phyloP scores from a whole-genome alignment of 345 rosid species.

The Cardamine chenopodiifolia region DNA sequence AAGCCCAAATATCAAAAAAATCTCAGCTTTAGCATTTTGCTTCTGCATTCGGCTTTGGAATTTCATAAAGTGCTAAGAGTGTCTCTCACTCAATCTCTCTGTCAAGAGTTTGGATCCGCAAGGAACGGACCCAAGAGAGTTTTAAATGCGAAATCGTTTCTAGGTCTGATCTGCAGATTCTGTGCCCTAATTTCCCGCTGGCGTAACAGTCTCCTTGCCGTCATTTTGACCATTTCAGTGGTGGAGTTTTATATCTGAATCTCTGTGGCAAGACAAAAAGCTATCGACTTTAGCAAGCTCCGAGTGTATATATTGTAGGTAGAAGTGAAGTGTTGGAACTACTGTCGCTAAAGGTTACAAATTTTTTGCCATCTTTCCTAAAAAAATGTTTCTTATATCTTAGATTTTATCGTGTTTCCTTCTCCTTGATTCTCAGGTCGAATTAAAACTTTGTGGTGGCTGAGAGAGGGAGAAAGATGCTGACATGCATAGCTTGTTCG shows the following conservation, averaged over 20 bases:
- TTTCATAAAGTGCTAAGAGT: constrained; percentile 28
- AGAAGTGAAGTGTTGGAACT: constrained; percentile 3
- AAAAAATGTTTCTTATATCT: constrained; percentile 5
- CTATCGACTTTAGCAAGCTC: constrained; percentile 11
- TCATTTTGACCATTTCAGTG: constrained; percentile 8
- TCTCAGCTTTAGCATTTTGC: constrained; percentile 30
- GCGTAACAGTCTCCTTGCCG: constrained; percentile 47
- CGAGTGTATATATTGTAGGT: neutral
- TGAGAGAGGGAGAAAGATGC: constrained; percentile 49
- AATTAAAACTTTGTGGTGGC: constrained; percentile 2
- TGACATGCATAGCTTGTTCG: constrained; percentile 86
- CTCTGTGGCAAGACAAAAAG: constrained; percentile 15
- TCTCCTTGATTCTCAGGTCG: constrained; percentile 14
- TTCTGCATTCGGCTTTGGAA: constrained; percentile 27
- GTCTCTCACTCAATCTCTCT: constrained; percentile 31
- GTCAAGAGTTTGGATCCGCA: constrained; percentile 17
- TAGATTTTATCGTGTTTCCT: constrained; percentile 16
- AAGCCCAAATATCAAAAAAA: constrained; percentile 18
- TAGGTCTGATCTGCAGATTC: constrained; percentile 42
- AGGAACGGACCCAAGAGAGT: constrained; percentile 1
- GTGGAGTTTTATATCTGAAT: constrained; percentile 9
- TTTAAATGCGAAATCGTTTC: constrained; percentile 10
- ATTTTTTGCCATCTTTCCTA: neutral
- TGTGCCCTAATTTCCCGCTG: constrained; percentile 41
- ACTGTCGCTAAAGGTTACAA: constrained; percentile 20